Base-by-base conservation (phyloP, 1,284 basidiomycete species). In the Pseudomicrostroma phylloplanum region DNA sequence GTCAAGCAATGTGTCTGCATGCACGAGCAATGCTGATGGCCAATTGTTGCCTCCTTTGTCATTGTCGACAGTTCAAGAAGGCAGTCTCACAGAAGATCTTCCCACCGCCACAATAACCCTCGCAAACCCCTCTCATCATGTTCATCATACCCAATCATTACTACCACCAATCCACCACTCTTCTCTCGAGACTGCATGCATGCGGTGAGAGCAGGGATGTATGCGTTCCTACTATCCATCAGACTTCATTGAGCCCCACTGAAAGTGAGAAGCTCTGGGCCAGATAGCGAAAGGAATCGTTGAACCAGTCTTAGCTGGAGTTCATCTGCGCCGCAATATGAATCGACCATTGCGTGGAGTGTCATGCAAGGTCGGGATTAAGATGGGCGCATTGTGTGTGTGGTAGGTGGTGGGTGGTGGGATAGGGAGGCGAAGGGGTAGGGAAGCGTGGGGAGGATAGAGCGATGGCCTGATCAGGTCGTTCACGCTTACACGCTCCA, bases 161-260 rank as follows among this genome's bases (percentile, higher is more conserved):
- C 17, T 12, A 48, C 43, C 12, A 21, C 43, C 43, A 48, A 17
- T 17, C 43, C 43, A n/a, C 43, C 21, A 21, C 43, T 48, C 43
- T 48, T n/a, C 12, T 48, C n/a, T n/a, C n/a, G n/a, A n/a, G n/a
- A n/a, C n/a, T 17, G 43, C 43, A 17, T 21, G 4, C 43, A 48
- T 12, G 30, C 12, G 6, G n/a, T n/a, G n/a, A n/a, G n/a, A n/a
- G 13, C 15, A 21, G 46, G 36, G 23, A 36, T 58, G 51, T 54
- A 6, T 25, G 51, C 51, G 6, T 54, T 54, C 51, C 51, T 54
- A 54, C 51, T 54, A 54, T 54, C 51, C 25, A 54, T 54, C 51
- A 26, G 21, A 26, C 51, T 15, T 54, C 51, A 54, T 54, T 25
- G 51, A 26, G 46, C 6, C 23, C 23, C 46, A 4, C 15, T 12